Percentiles rank a stretch among this genome's conserved stretches.
phyloP scores from a whole-genome alignment of 1,139 yeast species.

The Nakaseomyces bracarensis region DNA sequence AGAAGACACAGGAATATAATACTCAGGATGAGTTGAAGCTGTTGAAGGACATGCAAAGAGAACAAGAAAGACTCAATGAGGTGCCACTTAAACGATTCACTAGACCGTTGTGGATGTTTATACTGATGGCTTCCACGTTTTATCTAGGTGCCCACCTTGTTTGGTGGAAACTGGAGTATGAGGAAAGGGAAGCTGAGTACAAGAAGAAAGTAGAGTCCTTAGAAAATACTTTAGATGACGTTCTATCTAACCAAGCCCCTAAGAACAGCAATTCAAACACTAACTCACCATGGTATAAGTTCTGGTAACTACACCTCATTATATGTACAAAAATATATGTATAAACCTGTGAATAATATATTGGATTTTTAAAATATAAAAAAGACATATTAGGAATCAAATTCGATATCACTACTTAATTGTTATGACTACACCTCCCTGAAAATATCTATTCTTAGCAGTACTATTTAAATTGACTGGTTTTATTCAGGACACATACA shows the following conservation, averaged over 20 bases:
- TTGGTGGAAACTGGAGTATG: slow-evolving; percentile 33
- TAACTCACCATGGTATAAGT: slow-evolving; percentile 16
- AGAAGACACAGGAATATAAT: slow-evolving; percentile 27
- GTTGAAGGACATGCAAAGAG: slow-evolving; percentile 22
- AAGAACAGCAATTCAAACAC: slow-evolving; percentile 5
- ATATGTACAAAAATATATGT: no score
- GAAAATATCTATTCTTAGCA: no score
- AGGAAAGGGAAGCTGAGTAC: slow-evolving; percentile 26
- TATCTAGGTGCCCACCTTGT: slow-evolving; percentile 28
- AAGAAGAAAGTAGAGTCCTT: slow-evolving; percentile 14
- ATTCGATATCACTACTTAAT: no score
- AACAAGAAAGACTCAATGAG: slow-evolving; percentile 19
- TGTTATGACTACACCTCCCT: no score
- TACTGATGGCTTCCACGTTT: slow-evolving; percentile 28
- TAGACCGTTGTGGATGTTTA: slow-evolving; percentile 27
- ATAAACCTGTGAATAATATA: neutral
- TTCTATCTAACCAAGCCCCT: slow-evolving; percentile 8
- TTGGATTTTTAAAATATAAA: neutral
- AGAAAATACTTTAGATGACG: slow-evolving; percentile 16
- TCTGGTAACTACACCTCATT: slow-evolving; percentile 15
- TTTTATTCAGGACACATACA: slow-evolving; percentile 26
- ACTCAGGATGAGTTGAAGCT: slow-evolving; percentile 25
- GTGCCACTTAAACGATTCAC: slow-evolving; percentile 20
- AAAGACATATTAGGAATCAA: neutral
- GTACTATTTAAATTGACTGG: slow-evolving; percentile 17